These are phyloP conservation scores for Aspergillus floridensis DNA, from an alignment of 2,329 filamentous ascomycete genomes.

Conservation along the genomic window DNA sequence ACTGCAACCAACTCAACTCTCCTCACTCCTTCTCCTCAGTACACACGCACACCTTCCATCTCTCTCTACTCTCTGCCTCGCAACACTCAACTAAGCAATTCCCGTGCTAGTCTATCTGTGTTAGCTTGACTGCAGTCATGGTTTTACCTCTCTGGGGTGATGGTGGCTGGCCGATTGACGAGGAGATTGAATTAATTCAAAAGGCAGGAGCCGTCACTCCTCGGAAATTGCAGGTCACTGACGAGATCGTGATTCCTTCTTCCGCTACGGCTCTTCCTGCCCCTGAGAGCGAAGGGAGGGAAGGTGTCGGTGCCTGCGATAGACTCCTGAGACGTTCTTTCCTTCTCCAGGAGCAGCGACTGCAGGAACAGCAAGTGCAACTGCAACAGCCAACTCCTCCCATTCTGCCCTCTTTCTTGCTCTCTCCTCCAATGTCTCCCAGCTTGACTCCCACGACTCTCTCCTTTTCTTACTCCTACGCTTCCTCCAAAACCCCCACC, in stretches of 20 bases:
- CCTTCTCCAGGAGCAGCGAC: too few species aligned
- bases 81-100: too few species aligned
- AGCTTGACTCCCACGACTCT: neutral
- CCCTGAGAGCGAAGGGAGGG: neutral
- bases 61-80: too few species aligned
- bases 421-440: neutral
- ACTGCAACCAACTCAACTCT: neutral
- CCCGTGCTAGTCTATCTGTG: neutral
- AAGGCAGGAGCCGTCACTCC: neutral
- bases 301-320: too few species aligned
- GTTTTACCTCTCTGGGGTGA: neutral
- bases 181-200: neutral
- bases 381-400: neutral
- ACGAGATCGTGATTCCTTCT: neutral
- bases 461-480: neutral
- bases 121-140: neutral
- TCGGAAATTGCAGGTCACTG: neutral
- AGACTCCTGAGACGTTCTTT: too few species aligned
- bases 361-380: too few species aligned
- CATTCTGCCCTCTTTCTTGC: neutral
- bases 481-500: neutral
- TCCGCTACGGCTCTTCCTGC: neutral
- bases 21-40: neutral
- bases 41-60: too few species aligned
- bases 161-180: neutral